These are phyloP conservation scores for Murraya paniculata DNA, from an alignment of 345 rosid species.

Conservation along the genomic window DNA sequence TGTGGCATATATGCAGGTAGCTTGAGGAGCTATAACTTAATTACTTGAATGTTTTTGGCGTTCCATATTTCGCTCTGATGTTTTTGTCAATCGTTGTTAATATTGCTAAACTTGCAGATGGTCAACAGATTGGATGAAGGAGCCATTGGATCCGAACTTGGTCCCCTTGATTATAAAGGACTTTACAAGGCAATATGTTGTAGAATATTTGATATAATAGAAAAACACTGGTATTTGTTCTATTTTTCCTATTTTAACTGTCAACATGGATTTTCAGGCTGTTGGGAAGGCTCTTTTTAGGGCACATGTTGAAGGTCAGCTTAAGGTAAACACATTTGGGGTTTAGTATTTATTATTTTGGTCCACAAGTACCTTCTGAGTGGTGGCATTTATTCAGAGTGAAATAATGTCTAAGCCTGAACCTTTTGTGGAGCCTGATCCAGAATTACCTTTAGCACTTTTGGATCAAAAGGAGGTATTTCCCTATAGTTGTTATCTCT, in stretches of 20 bases:
- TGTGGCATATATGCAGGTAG: conserved; percentile 91
- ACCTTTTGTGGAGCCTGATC: conserved; percentile 94
- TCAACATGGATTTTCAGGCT: conserved; percentile 52
- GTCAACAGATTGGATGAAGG: conserved; percentile 92
- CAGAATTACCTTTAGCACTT: conserved; percentile 86
- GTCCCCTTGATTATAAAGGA: conserved; percentile 80
- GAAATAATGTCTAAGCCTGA: conserved; percentile 98
- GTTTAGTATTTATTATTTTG: background rate
- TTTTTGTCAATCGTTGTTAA: conserved; percentile 6
- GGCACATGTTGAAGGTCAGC: conserved; percentile 97
- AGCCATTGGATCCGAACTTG: conserved; percentile 63
- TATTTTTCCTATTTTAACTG: conserved; percentile 16
- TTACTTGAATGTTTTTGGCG: background rate
- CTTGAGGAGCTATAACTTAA: conserved; percentile 6
- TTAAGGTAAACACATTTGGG: conserved; percentile 53
- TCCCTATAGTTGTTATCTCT: background rate
- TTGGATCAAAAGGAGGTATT: conserved; percentile 94
- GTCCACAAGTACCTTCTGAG: conserved; percentile 13
- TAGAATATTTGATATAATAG: conserved; percentile 9
- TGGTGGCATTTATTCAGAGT: conserved; percentile 45
- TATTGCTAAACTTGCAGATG: conserved; percentile 55
- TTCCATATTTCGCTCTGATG: background rate
- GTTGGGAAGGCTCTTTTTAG: conserved; percentile 94
- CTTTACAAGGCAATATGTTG: conserved; percentile 70
- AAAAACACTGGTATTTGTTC: conserved; percentile 6